Evolutionary conservation across 179 eudicot species (phyloP).

Genomic region (Actinidia arguta): DNA sequence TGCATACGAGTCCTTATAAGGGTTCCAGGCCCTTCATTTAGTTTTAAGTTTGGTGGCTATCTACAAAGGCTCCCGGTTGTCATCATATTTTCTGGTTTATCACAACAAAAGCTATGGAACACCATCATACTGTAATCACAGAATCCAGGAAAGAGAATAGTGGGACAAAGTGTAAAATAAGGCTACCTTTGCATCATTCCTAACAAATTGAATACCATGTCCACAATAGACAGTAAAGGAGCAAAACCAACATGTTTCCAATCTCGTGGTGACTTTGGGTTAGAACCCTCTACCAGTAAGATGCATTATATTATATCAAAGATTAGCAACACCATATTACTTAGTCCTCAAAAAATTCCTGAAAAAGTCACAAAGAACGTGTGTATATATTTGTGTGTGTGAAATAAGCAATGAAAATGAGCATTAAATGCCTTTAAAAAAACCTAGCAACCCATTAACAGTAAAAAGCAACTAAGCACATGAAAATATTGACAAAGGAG

Average conservation of each 20-base stretch:
- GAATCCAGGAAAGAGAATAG: not conserved
- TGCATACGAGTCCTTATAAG: not conserved
- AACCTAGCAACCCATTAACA: no score
- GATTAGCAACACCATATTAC: not conserved
- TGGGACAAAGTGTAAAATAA: not conserved
- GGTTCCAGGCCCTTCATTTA: not conserved
- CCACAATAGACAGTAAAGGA: constrained; percentile 75
- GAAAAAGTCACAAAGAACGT: no score
- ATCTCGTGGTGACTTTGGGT: constrained; percentile 48
- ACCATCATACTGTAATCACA: not conserved
- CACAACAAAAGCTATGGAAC: constrained; percentile 3
- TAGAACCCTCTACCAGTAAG: constrained; percentile 25
- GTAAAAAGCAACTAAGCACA: no score
- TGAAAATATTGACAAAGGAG: no score
- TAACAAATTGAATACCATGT: constrained; percentile 77
- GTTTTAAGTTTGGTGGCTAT: not conserved
- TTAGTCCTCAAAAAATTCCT: not conserved
- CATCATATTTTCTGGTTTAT: not conserved
- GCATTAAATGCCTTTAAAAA: no score
- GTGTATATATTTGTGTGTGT: no score
- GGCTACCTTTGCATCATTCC: constrained; percentile 71
- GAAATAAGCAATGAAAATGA: no score
- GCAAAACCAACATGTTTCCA: constrained; percentile 83
- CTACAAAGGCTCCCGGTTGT: not conserved
- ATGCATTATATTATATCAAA: not conserved